phyloP scores from a whole-genome alignment of 2,329 filamentous ascomycete species.

The Exophiala alcalophila region DNA sequence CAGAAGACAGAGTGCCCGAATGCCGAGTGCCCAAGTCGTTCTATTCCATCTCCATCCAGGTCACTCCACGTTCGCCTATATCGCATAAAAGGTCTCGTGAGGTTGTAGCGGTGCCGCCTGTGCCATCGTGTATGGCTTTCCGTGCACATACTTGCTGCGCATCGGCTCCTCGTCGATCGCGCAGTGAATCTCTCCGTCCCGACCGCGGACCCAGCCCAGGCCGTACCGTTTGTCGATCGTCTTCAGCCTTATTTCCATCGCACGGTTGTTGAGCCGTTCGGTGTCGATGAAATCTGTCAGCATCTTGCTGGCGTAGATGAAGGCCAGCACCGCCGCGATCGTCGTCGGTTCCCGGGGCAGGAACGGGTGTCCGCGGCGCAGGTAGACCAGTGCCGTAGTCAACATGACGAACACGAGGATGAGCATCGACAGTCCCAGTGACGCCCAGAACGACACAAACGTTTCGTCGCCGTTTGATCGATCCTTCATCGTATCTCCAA shows the following conservation, averaged over 20 bases:
- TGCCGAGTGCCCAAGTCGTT: background rate
- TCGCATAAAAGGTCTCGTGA: conserved; percentile 24
- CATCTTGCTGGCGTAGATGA: conserved; percentile 79
- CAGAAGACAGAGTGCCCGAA: no score
- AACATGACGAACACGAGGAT: conserved; percentile 65
- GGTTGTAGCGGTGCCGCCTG: conserved; percentile 28
- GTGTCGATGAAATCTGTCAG: conserved; percentile 71
- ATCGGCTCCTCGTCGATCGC: conserved; percentile 76
- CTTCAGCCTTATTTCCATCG: conserved; percentile 62
- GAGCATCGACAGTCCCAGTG: conserved; percentile 58
- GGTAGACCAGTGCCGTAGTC: conserved; percentile 60
- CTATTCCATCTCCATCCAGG: background rate
- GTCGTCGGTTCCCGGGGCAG: conserved; percentile 75
- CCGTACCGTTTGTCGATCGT: conserved; percentile 66
- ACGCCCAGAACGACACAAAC: conserved; percentile 62
- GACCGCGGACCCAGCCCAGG: conserved; percentile 71
- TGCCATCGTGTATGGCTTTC: conserved; percentile 39
- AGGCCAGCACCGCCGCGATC: conserved; percentile 71
- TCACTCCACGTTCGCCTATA: no score
- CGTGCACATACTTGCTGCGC: conserved; percentile 63
- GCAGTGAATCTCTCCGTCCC: conserved; percentile 71
- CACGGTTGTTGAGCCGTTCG: conserved; percentile 57
- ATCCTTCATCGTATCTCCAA: conserved; percentile 18
- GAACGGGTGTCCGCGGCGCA: conserved; percentile 64
- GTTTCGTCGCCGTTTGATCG: conserved; percentile 42